Evolutionary conservation across 2,329 filamentous ascomycete species (phyloP).

Genomic region (Sporothrix dimorphospora): DNA sequence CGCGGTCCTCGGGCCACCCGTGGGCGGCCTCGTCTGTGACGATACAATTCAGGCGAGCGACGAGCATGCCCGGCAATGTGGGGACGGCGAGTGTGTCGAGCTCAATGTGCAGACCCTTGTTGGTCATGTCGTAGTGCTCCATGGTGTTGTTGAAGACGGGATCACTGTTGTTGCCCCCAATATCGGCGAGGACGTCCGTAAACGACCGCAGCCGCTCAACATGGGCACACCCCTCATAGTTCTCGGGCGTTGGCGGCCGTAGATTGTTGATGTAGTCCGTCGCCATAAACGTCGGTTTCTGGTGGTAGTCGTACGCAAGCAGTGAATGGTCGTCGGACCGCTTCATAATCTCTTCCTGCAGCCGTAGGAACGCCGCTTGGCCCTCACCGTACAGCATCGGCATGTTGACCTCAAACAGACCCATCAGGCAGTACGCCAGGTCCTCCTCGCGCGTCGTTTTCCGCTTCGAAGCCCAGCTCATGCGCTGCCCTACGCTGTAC

Average conservation of each 20-base stretch:
- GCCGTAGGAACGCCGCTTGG: slow-evolving; percentile 36
- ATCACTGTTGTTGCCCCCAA: too few species aligned
- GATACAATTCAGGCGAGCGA: background rate
- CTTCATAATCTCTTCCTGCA: slow-evolving; percentile 38
- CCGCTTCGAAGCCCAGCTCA: slow-evolving; percentile 39
- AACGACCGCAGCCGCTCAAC: background rate
- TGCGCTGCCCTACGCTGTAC: slow-evolving; percentile 36
- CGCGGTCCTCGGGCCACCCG: background rate
- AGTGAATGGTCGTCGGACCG: slow-evolving; percentile 23
- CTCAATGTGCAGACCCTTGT: background rate
- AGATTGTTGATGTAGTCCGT: background rate
- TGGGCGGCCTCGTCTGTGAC: background rate
- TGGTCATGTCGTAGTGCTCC: background rate
- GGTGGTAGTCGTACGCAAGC: slow-evolving; percentile 18
- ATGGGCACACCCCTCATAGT: background rate
- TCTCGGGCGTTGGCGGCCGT: background rate
- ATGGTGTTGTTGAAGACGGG: background rate
- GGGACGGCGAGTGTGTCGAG: background rate
- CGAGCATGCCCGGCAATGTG: background rate
- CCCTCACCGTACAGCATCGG: slow-evolving; percentile 42
- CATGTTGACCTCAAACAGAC: slow-evolving; percentile 41
- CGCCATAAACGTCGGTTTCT: background rate
- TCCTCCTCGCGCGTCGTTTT: slow-evolving; percentile 38
- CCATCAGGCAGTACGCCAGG: slow-evolving; percentile 39
- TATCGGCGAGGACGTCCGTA: background rate